Conservation (phyloP, 495 filamentous ascomycete genomes). For the Neurospora sp. region DNA sequence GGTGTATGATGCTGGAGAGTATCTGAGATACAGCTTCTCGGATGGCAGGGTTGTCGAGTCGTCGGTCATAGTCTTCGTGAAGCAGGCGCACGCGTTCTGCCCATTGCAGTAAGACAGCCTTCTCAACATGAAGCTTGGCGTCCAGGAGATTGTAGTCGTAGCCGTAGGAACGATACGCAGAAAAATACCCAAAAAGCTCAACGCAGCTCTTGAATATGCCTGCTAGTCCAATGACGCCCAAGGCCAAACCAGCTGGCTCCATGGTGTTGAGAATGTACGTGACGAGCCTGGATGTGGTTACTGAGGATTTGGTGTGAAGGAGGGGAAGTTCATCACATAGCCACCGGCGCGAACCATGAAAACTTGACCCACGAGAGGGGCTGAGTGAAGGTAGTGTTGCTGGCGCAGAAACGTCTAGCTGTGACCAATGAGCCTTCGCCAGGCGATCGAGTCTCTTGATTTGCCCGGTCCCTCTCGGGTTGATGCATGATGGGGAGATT, state of each 20-base stretch:
- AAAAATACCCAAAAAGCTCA: neutral
- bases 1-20: neutral
- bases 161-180: neutral
- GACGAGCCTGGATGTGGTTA: neutral
- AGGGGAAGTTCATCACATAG: neutral
- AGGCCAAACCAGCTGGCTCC: neutral
- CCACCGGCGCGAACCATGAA: neutral
- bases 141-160: neutral
- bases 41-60: neutral
- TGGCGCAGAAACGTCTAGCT: neutral
- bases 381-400: neutral
- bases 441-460: neutral
- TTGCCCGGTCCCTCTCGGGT: neutral
- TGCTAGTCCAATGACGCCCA: neutral
- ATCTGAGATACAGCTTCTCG: neutral
- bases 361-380: neutral
- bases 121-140: slow-evolving; percentile 1
- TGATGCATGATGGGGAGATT: neutral
- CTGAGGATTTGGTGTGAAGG: neutral
- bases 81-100: neutral
- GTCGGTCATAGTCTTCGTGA: neutral
- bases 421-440: neutral
- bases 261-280: neutral
- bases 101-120: neutral
- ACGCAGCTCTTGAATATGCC: neutral